Conservation (phyloP, 2,329 filamentous ascomycete genomes). For the Pyricularia sp. region DNA sequence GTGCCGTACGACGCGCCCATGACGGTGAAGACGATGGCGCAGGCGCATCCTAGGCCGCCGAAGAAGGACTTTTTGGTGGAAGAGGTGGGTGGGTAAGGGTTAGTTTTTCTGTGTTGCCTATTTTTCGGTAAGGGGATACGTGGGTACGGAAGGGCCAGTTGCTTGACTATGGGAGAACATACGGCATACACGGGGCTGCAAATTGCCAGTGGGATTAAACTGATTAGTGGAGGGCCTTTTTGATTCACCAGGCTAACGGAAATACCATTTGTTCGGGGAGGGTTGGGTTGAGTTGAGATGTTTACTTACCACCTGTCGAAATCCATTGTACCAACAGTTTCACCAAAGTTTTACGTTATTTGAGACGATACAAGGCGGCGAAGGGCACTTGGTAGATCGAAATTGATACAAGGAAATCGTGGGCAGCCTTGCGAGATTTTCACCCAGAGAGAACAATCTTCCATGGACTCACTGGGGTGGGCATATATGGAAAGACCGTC, state of each 20-base stretch:
- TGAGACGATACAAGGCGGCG: background rate
- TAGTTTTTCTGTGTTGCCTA: conserved; percentile 4
- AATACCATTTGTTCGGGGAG: background rate
- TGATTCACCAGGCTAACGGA: background rate
- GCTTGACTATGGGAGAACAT: conserved; percentile 12
- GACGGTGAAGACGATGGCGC: conserved; percentile 39
- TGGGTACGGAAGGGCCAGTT: too few relatives aligned
- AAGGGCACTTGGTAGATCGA: background rate
- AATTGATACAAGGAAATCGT: background rate
- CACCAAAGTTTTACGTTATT: background rate
- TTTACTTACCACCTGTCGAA: background rate
- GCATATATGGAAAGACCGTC: background rate
- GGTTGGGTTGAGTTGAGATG: background rate
- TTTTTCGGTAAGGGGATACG: background rate
- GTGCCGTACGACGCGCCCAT: conserved; percentile 87
- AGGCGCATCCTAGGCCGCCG: conserved; percentile 88
- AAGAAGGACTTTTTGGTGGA: conserved; percentile 64
- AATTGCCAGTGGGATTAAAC: background rate
- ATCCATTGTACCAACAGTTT: background rate
- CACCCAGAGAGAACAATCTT: background rate
- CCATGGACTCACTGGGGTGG: background rate
- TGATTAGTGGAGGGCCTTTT: background rate
- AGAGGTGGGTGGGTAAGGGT: background rate
- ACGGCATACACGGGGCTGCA: conserved; percentile 35
- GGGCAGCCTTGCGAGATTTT: background rate